Percentiles rank a stretch among this genome's conserved stretches.
Evolutionary conservation across 2,329 filamentous ascomycete genomes (phyloP).

Genomic region (Chaetomiaceae sp.): DNA sequence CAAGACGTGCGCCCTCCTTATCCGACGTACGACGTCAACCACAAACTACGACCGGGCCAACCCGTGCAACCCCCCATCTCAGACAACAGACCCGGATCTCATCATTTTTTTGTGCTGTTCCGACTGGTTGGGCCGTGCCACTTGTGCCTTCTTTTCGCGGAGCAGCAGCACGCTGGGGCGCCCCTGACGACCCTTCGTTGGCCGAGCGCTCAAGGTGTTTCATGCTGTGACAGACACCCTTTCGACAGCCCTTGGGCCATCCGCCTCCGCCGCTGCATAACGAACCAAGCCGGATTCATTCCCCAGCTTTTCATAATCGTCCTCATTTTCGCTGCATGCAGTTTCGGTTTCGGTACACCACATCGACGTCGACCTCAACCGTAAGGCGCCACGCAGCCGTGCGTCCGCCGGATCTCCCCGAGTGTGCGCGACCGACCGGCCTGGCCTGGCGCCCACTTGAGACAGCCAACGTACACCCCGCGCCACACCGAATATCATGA

Average conservation of each 20-base stretch:
- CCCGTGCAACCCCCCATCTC: background rate
- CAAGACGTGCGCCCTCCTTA: too few relatives aligned
- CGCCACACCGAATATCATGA: conserved; percentile 50
- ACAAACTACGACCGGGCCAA: background rate
- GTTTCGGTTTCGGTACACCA: background rate
- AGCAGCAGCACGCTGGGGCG: background rate
- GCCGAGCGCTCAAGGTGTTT: conserved; percentile 16
- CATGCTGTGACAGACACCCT: conserved; percentile 16
- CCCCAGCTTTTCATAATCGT: background rate
- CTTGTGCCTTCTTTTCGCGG: conserved; percentile 8
- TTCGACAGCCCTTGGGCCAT: conserved; percentile 2
- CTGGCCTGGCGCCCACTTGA: conserved; percentile 15
- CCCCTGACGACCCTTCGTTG: conserved; percentile 10
- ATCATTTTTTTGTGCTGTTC: background rate
- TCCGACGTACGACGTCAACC: background rate
- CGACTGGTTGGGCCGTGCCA: conserved; percentile 12
- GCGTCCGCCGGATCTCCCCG: background rate
- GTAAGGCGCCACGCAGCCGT: conserved; percentile 7
- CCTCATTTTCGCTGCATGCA: background rate
- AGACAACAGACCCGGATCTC: background rate
- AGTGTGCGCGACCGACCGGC: background rate
- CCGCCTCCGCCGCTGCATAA: background rate
- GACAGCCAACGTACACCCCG: conserved; percentile 24
- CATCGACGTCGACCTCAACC: conserved; percentile 4
- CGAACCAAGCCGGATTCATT: background rate